Evolutionary conservation across 129 eudicot species (phyloP).

Genomic region (Scalesia atractyloides): DNA sequence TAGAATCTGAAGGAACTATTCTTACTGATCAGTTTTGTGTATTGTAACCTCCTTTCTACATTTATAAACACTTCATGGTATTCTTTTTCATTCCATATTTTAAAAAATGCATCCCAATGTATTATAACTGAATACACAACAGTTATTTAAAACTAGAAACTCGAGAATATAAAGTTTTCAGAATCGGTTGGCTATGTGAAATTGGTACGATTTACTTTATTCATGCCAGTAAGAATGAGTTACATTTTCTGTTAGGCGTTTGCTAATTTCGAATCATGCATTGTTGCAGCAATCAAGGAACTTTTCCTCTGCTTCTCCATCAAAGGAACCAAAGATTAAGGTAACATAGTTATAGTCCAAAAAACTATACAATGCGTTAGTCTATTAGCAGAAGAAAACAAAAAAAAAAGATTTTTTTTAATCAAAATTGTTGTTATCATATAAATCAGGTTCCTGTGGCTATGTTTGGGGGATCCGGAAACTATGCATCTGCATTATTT

Average conservation of each 20-base stretch:
- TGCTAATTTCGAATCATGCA: neutral
- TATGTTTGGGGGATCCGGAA: conserved; percentile 78
- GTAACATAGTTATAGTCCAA: conserved; percentile 31
- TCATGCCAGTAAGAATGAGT: neutral
- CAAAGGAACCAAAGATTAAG: conserved; percentile 67
- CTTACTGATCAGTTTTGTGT: neutral
- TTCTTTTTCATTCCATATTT: neutral
- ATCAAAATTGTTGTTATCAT: conserved; percentile 3
- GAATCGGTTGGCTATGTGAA: neutral
- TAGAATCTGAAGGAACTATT: neutral
- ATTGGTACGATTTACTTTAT: neutral
- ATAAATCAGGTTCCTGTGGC: conserved; percentile 67
- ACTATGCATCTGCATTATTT: conserved; percentile 82
- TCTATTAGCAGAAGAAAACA: conserved; percentile 12
- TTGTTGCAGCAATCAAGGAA: conserved; percentile 56
- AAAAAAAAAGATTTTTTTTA: neutral
- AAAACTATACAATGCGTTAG: conserved; percentile 2
- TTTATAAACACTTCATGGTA: too few species aligned
- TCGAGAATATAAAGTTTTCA: neutral
- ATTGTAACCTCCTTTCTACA: too few species aligned
- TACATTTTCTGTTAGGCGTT: conserved; percentile 4
- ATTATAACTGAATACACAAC: neutral
- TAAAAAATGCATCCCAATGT: neutral
- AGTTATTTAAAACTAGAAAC: neutral
- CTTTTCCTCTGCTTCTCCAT: conserved; percentile 60